Percentiles rank a stretch among this genome's conserved stretches.
Conservation (phyloP, 1,284 basidiomycete species). For the Marasmius sp. region DNA sequence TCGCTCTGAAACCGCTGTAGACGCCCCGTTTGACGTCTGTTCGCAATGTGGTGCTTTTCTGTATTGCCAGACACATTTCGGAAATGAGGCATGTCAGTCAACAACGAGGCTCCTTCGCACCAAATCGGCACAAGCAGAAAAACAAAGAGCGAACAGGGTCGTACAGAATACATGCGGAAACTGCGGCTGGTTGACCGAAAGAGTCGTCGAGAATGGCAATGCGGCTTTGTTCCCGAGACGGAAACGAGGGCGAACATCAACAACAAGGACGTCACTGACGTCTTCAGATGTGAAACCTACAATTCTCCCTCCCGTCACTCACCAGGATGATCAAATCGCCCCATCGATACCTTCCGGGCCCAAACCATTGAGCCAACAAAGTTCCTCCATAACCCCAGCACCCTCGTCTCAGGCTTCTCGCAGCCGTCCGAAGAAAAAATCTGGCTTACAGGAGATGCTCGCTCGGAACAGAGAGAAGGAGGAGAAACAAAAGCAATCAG, state of each 20-base stretch:
- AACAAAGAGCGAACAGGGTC: slow-evolving; percentile 1
- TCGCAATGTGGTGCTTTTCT: slow-evolving; percentile 39
- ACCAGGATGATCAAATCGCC: neutral
- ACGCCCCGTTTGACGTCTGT: slow-evolving; percentile 38
- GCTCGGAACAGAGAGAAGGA: slow-evolving; percentile 54
- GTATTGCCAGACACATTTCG: neutral
- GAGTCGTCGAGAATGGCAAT: slow-evolving; percentile 1
- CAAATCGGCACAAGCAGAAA: neutral
- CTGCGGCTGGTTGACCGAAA: slow-evolving; percentile 11
- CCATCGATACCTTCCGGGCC: neutral
- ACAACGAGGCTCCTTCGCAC: slow-evolving; percentile 8
- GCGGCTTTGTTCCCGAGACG: slow-evolving; percentile 9
- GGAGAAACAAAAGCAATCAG: slow-evolving; percentile 37
- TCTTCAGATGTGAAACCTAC: neutral
- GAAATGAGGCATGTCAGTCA: neutral
- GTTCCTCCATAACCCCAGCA: slow-evolving; percentile 10
- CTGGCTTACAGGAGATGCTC: slow-evolving; percentile 60
- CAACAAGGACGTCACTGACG: neutral
- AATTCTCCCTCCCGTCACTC: neutral
- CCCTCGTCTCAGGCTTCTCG: neutral
- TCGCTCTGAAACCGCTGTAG: neutral
- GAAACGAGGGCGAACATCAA: neutral
- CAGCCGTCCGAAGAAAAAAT: slow-evolving; percentile 44
- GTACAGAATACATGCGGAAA: slow-evolving; percentile 10
- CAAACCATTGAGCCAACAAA: neutral